Evolutionary conservation across 345 rosid species (phyloP).

Genomic region (Pelargonium nanum): DNA sequence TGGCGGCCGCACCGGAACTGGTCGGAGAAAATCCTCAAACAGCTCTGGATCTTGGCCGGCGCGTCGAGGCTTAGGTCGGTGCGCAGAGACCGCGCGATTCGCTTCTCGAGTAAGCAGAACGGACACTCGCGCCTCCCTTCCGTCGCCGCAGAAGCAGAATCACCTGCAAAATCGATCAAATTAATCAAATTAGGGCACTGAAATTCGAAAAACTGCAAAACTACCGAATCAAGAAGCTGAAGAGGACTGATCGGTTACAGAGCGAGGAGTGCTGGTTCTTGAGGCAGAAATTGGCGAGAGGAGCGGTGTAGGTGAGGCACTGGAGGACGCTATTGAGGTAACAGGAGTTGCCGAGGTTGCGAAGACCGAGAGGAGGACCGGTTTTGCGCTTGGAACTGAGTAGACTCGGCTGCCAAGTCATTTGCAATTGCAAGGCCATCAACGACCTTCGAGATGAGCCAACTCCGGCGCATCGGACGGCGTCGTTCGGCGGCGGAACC

Average conservation of each 20-base stretch:
- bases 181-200: background rate
- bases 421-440: slow-evolving; percentile 19
- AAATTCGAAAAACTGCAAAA: background rate
- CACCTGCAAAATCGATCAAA: slow-evolving; percentile 27
- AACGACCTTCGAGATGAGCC: background rate
- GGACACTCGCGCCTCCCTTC: slow-evolving; percentile 75
- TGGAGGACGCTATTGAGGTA: slow-evolving; percentile 84
- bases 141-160: slow-evolving; percentile 33
- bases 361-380: slow-evolving; percentile 83
- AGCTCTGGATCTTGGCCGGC: slow-evolving; percentile 58
- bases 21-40: slow-evolving; percentile 60
- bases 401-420: slow-evolving; percentile 95
- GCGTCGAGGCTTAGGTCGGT: slow-evolving; percentile 47
- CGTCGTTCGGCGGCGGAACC: slow-evolving; percentile 2
- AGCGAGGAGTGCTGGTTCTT: slow-evolving; percentile 61
- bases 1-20: slow-evolving; percentile 73
- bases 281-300: slow-evolving; percentile 97
- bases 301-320: slow-evolving; percentile 96
- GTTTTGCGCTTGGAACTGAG: slow-evolving; percentile 65
- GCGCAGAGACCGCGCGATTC: slow-evolving; percentile 68
- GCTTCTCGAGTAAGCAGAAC: slow-evolving; percentile 74
- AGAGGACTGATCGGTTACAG: slow-evolving; percentile 29
- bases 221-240: background rate
- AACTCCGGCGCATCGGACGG: slow-evolving; percentile 15
- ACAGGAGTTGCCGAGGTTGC: slow-evolving; percentile 92